phyloP scores from a whole-genome alignment of 2,329 filamentous ascomycete genomes.

The Chrysosporium keratinophilum region DNA sequence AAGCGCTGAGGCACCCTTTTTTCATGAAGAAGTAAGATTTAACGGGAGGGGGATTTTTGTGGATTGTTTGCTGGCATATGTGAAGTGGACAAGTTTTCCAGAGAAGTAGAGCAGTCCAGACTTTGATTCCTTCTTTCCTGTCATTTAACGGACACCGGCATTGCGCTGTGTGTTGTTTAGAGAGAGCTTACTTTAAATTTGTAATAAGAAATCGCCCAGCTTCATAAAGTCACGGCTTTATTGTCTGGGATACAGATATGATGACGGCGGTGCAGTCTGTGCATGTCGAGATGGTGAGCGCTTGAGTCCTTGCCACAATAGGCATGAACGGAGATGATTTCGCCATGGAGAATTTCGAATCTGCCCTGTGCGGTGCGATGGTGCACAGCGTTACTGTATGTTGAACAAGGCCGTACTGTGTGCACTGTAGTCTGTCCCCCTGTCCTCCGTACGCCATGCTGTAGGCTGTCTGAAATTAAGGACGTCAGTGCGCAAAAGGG shows the following conservation, averaged over 20 bases:
- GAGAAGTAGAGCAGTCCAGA: background rate
- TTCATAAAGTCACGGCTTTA: too few relatives aligned
- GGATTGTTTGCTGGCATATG: background rate
- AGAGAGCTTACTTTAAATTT: too few relatives aligned
- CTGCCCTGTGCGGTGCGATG: background rate
- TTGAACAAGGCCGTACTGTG: background rate
- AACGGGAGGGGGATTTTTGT: background rate
- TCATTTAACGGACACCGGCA: too few relatives aligned
- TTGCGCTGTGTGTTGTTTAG: too few relatives aligned
- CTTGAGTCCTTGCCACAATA: background rate
- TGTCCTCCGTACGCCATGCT: background rate
- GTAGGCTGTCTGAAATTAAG: background rate
- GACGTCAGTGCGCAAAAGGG: background rate
- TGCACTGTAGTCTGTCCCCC: background rate
- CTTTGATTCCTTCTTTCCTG: too few relatives aligned
- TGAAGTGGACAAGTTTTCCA: background rate
- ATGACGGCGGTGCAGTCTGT: too few relatives aligned
- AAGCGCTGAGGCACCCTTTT: conserved; percentile 84
- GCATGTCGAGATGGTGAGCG: too few relatives aligned
- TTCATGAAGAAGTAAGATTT: conserved; percentile 37
- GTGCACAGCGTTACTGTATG: background rate
- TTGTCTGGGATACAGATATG: too few relatives aligned
- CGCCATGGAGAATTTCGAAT: background rate
- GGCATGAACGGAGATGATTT: too few relatives aligned
- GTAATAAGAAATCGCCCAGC: too few relatives aligned